phyloP scores from a whole-genome alignment of 1,284 basidiomycete species.

The Puccinia horiana region DNA sequence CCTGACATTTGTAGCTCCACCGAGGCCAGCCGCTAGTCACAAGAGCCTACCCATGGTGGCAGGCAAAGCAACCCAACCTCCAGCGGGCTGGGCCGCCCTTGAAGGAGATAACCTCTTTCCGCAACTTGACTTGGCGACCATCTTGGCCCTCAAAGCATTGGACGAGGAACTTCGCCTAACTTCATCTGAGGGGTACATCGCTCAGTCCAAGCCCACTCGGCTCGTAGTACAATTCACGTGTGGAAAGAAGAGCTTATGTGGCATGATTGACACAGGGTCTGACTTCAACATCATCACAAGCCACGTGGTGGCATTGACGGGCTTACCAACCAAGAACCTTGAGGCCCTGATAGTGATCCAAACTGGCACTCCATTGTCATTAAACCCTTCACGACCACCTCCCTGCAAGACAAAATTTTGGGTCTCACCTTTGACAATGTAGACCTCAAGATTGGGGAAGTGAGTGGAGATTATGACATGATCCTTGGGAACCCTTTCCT shows the following conservation, averaged over 20 bases:
- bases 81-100: background rate
- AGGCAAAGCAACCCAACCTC: background rate
- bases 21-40: background rate
- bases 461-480: background rate
- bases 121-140: background rate
- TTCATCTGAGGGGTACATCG: background rate
- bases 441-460: background rate
- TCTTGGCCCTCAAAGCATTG: background rate
- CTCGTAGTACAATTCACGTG: background rate
- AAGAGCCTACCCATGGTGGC: background rate
- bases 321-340: background rate
- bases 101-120: background rate
- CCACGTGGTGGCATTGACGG: background rate
- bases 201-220: background rate
- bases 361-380: background rate
- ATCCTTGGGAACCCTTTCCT: constrained; percentile 9
- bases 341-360: background rate
- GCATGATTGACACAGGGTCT: background rate
- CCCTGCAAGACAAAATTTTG: background rate
- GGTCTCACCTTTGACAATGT: background rate
- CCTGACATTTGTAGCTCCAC: background rate
- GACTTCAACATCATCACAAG: background rate
- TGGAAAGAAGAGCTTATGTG: background rate
- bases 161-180: constrained; percentile 5
- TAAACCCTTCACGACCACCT: background rate